Evolutionary conservation across 2,329 filamentous ascomycete species (phyloP), one percentile per base, ranked within the genome.

Genomic region (Nigrospora oryzae): DNA sequence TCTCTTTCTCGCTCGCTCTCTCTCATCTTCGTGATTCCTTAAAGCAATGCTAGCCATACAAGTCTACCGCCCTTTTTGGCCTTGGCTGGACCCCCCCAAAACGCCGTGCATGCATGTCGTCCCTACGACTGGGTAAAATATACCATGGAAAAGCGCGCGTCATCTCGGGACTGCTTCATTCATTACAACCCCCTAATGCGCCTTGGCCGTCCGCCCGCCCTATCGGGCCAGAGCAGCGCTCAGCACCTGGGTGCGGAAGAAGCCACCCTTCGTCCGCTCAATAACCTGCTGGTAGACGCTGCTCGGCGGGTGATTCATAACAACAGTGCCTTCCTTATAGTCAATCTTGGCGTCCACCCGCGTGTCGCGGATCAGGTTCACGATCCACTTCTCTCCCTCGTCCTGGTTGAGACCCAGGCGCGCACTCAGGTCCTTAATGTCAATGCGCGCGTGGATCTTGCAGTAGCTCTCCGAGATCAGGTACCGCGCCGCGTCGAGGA

Each of bases 351-450:
- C 93, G 63, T 98, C 93, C 51, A 98, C 86, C 51, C 90, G 81
- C 19, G 93, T 98, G 70, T 98, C 93, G 52, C 93, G 85, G 70
- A 98, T 98, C 53, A 98, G 79, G 75, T 98, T 98, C 58, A 98
- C 93, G 61, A 98, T 98, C 93, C 93, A 98, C 77, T 98, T 98
- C 81, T 98, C 93, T 59, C 93, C 93, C 62, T 97, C 93, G 62
- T 95, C 89, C 59, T 90, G 84, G 63, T 86, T 89, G 53, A 98
- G 77, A 53, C 91, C 93, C 49, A 98, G 82, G 64, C 93, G 87
- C 52, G 83, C 85, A 53, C 89, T 95, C 48, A 98, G 80, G 59
- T 97, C 93, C 79, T 90, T 89, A 66, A 98, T 97, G 66, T 97
- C 91, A 64, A 98, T 98, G 58, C 91, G 81, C 64, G 95, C 89